A percentile compares a stretch with the other conserved stretches of the same genome.
Evolutionary conservation across 805 yeast species (phyloP).

Genomic region (Hanseniaspora mollemarum): DNA sequence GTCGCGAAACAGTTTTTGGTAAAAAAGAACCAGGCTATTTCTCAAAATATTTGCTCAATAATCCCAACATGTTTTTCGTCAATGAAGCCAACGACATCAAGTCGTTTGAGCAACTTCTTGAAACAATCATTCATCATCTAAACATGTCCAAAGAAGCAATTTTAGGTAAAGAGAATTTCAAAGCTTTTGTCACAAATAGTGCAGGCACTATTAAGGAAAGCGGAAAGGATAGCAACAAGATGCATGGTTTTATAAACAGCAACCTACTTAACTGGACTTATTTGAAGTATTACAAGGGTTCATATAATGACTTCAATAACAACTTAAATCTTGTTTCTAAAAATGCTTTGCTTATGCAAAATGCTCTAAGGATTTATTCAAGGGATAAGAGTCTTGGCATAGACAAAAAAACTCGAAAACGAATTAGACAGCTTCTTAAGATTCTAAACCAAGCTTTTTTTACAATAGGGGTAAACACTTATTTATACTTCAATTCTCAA

Average conservation of each 20-base stretch:
- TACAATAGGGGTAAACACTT: constrained; percentile 54
- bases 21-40: not conserved
- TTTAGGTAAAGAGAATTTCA: not conserved
- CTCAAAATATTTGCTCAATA: not conserved
- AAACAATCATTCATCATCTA: not conserved
- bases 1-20: not conserved
- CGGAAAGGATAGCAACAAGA: constrained; percentile 37
- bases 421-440: constrained; percentile 41
- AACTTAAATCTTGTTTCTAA: constrained; percentile 46
- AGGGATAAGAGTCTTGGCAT: constrained; percentile 32
- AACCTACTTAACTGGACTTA: constrained; percentile 38
- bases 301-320: constrained; percentile 40
- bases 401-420: constrained; percentile 26
- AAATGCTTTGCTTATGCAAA: constrained; percentile 41
- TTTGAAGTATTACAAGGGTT: constrained; percentile 39
- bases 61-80: constrained; percentile 8
- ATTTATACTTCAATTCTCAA: constrained; percentile 39
- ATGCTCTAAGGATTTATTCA: constrained; percentile 44
- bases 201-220: constrained; percentile 9
- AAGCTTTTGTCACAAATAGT: not conserved
- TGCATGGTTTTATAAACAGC: constrained; percentile 44
- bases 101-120: not conserved
- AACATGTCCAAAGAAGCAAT: constrained; percentile 7
- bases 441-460: constrained; percentile 45
- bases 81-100: constrained; percentile 10